Base-by-base conservation (phyloP, 345 rosid species). In the Arabis hirsuta region DNA sequence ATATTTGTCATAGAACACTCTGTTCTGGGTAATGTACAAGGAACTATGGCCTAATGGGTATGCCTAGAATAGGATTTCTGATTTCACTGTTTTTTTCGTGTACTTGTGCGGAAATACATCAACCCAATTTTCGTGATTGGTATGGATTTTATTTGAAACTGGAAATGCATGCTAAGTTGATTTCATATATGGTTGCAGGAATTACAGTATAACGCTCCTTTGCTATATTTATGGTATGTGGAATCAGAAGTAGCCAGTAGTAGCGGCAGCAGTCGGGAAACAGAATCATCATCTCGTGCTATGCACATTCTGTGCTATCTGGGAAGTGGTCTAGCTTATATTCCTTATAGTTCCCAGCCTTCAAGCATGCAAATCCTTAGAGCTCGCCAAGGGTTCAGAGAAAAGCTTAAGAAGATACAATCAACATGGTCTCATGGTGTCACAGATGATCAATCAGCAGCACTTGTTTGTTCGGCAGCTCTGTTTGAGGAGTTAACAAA, bases 371-470 rank as follows among this genome's bases (percentile, higher is more conserved):
- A 90, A 79, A 64, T 95, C 65, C 84, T 95, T 62, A 88, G 92
- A 82, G 96, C 96, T 9, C 98, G 80, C 68, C 99, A 88, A 74
- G 97, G 99, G 31, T 90, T 86, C 70, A 86, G 80, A 74, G 98
- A 95, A 55, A 84, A 69, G 77, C 55, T 86, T 64, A 90, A 79
- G 81, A 68, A 78, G 59, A 79, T 85, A 45, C 77, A 80, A 71
- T 83, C 90, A 54, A 76, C 87, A 71, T 95, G 98, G 98, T 44
- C 77, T 22, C 88, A 67, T 60, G 96, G 99, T 78, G 61, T 71
- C 63, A 73, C 88, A 59, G 84, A 86, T 68, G 92, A 95, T 81
- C 89, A 82, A 38, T 85, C 98, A 71, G 73, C 84, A 71, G 94
- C 96, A 59, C 76, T 91, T 32, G 79, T 85, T 71, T 87, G 92